These are phyloP conservation scores for Nothophoma quercina DNA, from an alignment of 2,329 filamentous ascomycete species.

Conservation along the genomic window DNA sequence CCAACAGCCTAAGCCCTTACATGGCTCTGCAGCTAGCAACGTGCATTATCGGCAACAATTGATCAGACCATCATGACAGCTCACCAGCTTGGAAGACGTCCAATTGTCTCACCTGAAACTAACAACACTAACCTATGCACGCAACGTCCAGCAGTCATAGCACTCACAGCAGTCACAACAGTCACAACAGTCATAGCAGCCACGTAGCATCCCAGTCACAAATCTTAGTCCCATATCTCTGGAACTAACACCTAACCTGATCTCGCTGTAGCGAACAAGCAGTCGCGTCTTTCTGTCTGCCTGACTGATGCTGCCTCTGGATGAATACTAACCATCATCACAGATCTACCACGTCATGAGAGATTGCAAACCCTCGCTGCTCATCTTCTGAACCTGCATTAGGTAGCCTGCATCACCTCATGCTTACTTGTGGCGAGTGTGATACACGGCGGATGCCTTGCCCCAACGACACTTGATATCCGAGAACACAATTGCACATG, in stretches of 20 bases:
- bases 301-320: background rate
- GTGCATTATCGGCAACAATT: background rate
- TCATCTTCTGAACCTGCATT: background rate
- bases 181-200: background rate
- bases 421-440: background rate
- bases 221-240: background rate
- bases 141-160: constrained; percentile 1
- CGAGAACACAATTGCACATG: background rate
- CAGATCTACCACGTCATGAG: background rate
- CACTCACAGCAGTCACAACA: background rate
- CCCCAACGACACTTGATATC: background rate
- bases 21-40: background rate
- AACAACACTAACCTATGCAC: background rate
- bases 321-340: background rate
- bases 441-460: background rate
- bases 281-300: background rate
- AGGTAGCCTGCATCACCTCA: background rate
- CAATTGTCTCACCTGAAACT: background rate
- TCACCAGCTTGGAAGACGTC: background rate
- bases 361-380: too few relatives aligned
- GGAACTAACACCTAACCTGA: background rate
- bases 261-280: background rate
- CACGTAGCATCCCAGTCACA: background rate
- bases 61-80: background rate
- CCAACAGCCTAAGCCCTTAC: background rate